Evolutionary conservation across 164 flowering plant species (phyloP).

Genomic region (Magnolia changhungtana): DNA sequence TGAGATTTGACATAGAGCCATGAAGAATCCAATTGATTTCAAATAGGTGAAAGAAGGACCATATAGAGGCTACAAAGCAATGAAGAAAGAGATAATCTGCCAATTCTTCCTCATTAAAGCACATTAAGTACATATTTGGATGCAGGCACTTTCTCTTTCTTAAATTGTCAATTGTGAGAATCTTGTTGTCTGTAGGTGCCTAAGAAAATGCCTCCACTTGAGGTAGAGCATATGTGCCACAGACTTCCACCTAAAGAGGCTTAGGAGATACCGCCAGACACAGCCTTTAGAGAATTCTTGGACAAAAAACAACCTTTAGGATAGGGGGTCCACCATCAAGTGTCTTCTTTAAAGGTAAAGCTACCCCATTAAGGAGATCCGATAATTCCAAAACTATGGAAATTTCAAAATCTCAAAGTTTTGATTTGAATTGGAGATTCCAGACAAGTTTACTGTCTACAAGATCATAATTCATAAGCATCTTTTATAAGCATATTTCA

Average conservation of each 20-base stretch:
- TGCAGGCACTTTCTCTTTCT: not conserved
- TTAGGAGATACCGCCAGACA: not conserved
- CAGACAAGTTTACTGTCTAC: not conserved
- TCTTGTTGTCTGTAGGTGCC: not conserved
- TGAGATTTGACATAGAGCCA: too few species aligned
- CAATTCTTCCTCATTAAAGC: not conserved
- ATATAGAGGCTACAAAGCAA: too few species aligned
- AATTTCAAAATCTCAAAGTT: not conserved
- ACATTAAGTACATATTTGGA: not conserved
- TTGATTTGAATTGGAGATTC: not conserved
- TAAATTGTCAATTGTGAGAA: not conserved
- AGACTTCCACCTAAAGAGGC: not conserved
- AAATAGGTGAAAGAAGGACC: too few species aligned
- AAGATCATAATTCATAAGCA: not conserved
- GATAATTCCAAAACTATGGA: too few species aligned
- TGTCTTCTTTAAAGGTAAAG: not conserved
- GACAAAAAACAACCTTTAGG: not conserved
- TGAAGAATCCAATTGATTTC: too few species aligned
- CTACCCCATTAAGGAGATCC: too few species aligned
- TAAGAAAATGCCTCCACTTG: too few species aligned
- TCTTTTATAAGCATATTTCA: not conserved
- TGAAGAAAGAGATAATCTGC: too few species aligned
- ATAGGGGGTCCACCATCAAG: not conserved
- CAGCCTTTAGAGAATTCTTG: not conserved
- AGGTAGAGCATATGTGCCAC: not conserved